Evolutionary conservation across 2,329 filamentous ascomycete species (phyloP).

Genomic region (Knufia fluminis): DNA sequence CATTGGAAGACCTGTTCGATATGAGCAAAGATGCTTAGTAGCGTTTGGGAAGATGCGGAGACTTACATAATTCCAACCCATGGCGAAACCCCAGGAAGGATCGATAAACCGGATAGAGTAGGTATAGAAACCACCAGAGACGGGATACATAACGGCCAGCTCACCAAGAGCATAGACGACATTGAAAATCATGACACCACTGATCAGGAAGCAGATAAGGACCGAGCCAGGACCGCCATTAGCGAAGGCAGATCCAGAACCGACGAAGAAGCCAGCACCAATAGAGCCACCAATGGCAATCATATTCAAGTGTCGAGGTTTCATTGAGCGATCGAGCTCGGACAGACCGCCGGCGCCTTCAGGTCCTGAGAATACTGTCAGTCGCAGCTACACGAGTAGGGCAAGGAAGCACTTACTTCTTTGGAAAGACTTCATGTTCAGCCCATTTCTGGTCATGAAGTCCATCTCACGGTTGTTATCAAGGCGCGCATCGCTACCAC

Average conservation of each 20-base stretch:
- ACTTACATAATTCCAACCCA: conserved; percentile 45
- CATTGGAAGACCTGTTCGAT: conserved; percentile 57
- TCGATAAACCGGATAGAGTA: conserved; percentile 89
- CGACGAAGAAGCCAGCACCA: conserved; percentile 76
- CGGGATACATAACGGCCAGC: conserved; percentile 81
- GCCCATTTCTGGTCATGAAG: conserved; percentile 23
- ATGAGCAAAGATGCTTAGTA: conserved; percentile 58
- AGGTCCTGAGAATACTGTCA: conserved; percentile 12
- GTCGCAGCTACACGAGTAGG: not conserved
- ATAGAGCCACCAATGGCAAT: conserved; percentile 43
- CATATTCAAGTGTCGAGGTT: conserved; percentile 56
- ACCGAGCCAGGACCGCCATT: conserved; percentile 65
- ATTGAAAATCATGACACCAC: conserved; percentile 82
- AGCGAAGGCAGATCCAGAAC: conserved; percentile 62
- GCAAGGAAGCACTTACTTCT: conserved; percentile 11
- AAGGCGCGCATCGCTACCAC: not conserved
- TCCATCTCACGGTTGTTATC: conserved; percentile 14
- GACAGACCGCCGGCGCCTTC: conserved; percentile 7
- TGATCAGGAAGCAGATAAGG: conserved; percentile 65
- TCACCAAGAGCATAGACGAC: conserved; percentile 88
- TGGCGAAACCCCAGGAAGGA: conserved; percentile 48
- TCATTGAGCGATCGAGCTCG: conserved; percentile 18
- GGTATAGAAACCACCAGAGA: conserved; percentile 82
- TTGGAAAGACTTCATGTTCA: conserved; percentile 22
- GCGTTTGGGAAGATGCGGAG: conserved; percentile 48